A percentile compares a stretch with the other conserved stretches of the same genome.
Conservation (phyloP, 805 yeast genomes). For the Hanseniaspora guilliermondii region DNA sequence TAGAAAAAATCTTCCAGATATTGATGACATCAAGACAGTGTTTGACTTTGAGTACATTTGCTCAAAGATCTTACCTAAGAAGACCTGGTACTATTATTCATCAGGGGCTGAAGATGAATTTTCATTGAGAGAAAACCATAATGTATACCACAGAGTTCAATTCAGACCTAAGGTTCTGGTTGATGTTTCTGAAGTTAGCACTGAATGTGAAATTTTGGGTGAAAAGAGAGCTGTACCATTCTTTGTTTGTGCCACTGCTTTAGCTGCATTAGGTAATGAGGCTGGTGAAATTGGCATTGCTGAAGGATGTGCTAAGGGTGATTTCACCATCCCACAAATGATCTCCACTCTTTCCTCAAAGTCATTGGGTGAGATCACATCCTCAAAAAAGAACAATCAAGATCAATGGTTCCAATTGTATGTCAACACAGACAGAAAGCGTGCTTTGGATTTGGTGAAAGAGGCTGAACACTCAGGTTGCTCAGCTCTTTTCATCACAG, state of each 20-base stretch:
- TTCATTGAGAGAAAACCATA: conserved; percentile 77
- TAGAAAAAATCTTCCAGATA: conserved; percentile 47
- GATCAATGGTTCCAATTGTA: conserved; percentile 83
- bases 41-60: conserved; percentile 86
- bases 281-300: conserved; percentile 87
- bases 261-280: conserved; percentile 73
- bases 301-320: conserved; percentile 62
- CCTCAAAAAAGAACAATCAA: conserved; percentile 50
- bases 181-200: conserved; percentile 64
- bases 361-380: conserved; percentile 73
- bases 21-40: conserved; percentile 58
- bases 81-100: conserved; percentile 88
- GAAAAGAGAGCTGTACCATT: conserved; percentile 59
- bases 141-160: conserved; percentile 75
- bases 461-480: conserved; percentile 65
- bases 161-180: conserved; percentile 76
- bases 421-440: conserved; percentile 63
- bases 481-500: conserved; percentile 76
- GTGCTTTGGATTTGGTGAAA: conserved; percentile 47
- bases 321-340: conserved; percentile 59
- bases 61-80: conserved; percentile 56
- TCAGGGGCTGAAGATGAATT: conserved; percentile 90
- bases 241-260: conserved; percentile 82
- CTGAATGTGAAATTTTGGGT: conserved; percentile 68
- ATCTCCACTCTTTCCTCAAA: conserved; percentile 84